phyloP scores from a whole-genome alignment of 345 rosid species.

The Lepidium sativum region DNA sequence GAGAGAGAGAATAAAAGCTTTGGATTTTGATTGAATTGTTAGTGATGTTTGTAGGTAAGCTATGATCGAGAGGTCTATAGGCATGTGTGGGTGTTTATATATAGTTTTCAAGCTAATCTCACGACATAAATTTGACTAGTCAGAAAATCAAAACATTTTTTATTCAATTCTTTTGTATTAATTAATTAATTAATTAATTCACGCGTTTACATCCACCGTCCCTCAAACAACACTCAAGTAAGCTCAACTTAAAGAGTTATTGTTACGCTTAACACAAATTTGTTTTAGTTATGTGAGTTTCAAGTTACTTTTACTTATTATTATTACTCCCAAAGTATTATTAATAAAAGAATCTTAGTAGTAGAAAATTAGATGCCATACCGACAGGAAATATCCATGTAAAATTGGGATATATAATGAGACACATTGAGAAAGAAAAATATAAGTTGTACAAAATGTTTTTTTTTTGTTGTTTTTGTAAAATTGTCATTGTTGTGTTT shows the following conservation, averaged over 20 bases:
- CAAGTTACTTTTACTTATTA: constrained; percentile 10
- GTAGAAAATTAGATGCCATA: neutral
- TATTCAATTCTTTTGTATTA: neutral
- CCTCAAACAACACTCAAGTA: constrained; percentile 16
- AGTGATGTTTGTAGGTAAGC: constrained; percentile 29
- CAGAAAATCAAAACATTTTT: neutral
- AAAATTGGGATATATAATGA: constrained; percentile 2
- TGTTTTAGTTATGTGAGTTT: neutral
- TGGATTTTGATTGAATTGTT: constrained; percentile 19
- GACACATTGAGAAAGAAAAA: neutral
- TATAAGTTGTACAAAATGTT: neutral
- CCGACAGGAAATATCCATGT: neutral
- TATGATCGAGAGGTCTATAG: constrained; percentile 25
- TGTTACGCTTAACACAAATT: neutral
- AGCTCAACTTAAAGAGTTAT: constrained; percentile 1
- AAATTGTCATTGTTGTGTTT: constrained; percentile 18
- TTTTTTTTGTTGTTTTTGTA: neutral
- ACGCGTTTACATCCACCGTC: constrained; percentile 33
- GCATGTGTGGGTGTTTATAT: constrained; percentile 29
- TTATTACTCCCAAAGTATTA: neutral
- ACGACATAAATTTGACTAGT: constrained; percentile 25
- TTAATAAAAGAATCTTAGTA: neutral
- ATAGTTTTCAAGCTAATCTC: constrained; percentile 18
- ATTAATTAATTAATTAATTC: constrained; percentile 17
- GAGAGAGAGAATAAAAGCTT: neutral